These are phyloP conservation scores for Coemansia sp. DNA, from an alignment of 192 early-diverging fungal species.

Conservation along the genomic window DNA sequence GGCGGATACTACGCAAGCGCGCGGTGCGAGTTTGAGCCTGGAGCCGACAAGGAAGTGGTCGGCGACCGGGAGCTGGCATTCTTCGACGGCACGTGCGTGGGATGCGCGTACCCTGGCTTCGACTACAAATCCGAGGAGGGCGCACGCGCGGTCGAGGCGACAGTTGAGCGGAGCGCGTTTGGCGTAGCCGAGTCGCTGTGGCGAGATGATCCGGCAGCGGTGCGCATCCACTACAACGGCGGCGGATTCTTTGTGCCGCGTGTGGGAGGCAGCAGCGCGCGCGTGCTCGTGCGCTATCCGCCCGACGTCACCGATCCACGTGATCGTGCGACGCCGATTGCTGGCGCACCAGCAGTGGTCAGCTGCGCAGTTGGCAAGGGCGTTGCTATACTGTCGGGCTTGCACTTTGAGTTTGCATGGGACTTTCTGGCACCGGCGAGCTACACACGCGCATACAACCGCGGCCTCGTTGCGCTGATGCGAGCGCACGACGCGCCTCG, in stretches of 20 bases:
- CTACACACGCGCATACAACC: constrained; percentile 48
- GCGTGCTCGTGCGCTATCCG: constrained; percentile 44
- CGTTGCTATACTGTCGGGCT: constrained; percentile 68
- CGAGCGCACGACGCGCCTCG: constrained; percentile 52
- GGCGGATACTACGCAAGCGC: constrained; percentile 81
- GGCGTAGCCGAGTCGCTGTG: constrained; percentile 22
- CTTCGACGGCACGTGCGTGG: constrained; percentile 65
- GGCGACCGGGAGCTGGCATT: constrained; percentile 75
- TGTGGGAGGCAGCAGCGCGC: constrained; percentile 11
- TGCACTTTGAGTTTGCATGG: constrained; percentile 82
- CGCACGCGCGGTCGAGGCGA: constrained; percentile 60
- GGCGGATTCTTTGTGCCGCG: constrained; percentile 63
- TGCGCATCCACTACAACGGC: constrained; percentile 69
- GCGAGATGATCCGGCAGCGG: constrained; percentile 32
- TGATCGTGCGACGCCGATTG: constrained; percentile 23
- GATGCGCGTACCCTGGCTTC: constrained; percentile 79
- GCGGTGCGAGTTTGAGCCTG: constrained; percentile 76
- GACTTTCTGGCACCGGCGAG: constrained; percentile 55
- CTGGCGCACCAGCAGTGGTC: constrained; percentile 60
- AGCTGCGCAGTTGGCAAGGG: constrained; percentile 66
- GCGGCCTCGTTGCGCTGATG: constrained; percentile 52
- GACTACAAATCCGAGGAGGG: constrained; percentile 80
- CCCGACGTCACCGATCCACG: constrained; percentile 38
- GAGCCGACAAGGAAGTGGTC: constrained; percentile 60
- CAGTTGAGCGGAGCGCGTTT: constrained; percentile 37